phyloP scores from a whole-genome alignment of 2,329 filamentous ascomycete species.

The Fusarium sp. region DNA sequence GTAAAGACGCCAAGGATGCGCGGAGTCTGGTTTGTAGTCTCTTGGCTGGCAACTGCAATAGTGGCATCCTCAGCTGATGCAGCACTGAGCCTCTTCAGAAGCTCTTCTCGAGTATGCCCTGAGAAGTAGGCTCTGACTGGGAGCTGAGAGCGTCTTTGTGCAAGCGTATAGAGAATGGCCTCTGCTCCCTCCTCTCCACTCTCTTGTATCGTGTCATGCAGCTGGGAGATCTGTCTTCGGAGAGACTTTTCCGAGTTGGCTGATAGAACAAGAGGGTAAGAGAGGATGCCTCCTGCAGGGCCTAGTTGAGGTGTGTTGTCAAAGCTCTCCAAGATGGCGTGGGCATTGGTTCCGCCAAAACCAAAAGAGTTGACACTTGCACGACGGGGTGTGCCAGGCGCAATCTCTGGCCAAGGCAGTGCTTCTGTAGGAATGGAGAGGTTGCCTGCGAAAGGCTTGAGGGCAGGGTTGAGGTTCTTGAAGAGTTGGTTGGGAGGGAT shows the following conservation, averaged over 20 bases:
- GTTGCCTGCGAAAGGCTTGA: conserved; percentile 22
- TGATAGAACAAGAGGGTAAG: background rate
- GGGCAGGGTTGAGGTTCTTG: conserved; percentile 58
- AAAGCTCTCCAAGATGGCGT: background rate
- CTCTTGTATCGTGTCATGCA: background rate
- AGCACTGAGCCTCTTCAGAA: background rate
- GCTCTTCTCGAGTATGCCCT: background rate
- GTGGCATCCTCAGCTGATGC: background rate
- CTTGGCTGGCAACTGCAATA: background rate
- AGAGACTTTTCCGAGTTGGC: background rate
- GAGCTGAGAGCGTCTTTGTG: background rate
- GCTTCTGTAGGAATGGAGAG: conserved; percentile 28
- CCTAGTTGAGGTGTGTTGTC: background rate
- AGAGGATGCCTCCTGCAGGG: background rate
- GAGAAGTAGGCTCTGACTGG: background rate
- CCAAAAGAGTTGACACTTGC: conserved; percentile 36
- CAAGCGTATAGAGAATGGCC: background rate
- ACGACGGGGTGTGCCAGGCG: background rate
- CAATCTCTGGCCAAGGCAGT: conserved; percentile 23
- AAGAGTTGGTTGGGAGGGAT: conserved; percentile 62
- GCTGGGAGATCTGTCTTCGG: background rate
- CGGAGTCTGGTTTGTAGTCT: background rate
- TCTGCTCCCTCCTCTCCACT: background rate
- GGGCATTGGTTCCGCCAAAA: conserved; percentile 26
- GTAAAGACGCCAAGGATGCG: background rate